Conservation (phyloP, 352 stramenopile species). For the Globisporangium rhizosaccharum region DNA sequence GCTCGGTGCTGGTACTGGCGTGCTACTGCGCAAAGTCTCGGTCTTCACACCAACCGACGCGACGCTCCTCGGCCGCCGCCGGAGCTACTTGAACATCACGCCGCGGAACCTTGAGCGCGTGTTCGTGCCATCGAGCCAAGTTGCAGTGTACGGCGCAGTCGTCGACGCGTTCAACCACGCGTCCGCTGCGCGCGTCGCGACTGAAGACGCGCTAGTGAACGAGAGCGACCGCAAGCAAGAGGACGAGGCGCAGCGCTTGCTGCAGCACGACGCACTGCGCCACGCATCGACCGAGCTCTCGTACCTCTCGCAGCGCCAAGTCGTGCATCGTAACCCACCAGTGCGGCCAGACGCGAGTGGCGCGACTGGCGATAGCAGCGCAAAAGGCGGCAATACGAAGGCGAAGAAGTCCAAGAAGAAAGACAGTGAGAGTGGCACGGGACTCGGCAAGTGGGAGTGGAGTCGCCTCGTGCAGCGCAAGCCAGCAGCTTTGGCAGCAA, state of each 20-base stretch:
- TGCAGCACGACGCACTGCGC: constrained; percentile 43
- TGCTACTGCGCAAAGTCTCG: constrained; percentile 68
- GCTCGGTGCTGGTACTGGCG: constrained; percentile 35
- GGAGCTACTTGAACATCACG: constrained; percentile 71
- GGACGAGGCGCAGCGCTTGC: constrained; percentile 22
- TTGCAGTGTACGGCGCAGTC: constrained; percentile 19
- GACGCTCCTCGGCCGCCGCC: constrained; percentile 31
- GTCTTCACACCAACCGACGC: constrained; percentile 56
- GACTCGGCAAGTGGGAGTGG: constrained; percentile 66
- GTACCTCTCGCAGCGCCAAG: constrained; percentile 74
- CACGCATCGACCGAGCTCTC: constrained; percentile 65
- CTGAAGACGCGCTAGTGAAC: constrained; percentile 20
- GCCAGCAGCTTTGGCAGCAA: not conserved
- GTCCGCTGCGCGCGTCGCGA: constrained; percentile 24
- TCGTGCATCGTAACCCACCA: constrained; percentile 67
- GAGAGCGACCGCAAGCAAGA: constrained; percentile 16
- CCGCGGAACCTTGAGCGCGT: constrained; percentile 56
- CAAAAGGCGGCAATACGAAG: constrained; percentile 26
- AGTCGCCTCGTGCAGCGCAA: constrained; percentile 48
- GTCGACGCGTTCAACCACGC: constrained; percentile 48
- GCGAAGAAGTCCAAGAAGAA: constrained; percentile 29
- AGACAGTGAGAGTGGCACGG: constrained; percentile 20
- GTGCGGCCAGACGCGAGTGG: constrained; percentile 23
- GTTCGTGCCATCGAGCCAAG: constrained; percentile 33
- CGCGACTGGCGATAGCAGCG: not conserved